Evolutionary conservation across 1,139 yeast genomes (phyloP), one percentile per base, ranked within the genome.

Genomic region (Candida pseudoviswanathii): DNA sequence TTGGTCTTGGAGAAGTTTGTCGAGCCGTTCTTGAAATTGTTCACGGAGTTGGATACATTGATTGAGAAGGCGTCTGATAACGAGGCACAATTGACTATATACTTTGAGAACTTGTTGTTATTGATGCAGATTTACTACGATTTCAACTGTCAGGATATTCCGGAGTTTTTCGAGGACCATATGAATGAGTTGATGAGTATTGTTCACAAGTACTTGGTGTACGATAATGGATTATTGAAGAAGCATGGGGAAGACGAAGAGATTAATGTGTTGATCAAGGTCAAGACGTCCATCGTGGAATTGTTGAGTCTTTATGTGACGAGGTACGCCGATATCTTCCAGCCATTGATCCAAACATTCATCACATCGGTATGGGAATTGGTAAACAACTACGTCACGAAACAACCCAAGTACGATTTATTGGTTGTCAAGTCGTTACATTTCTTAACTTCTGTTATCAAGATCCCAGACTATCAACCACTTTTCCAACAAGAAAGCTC

Each of bases 141-240:
- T 66, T 82, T 95, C 61, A 95, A 94, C 67, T 92, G 97, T 68
- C 99, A 95, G 70, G 99, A 95, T 70, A 86, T 95, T 49, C 99
- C 99, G 2, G 99, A 92, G 67, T 94, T 92, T 65, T 95, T 95
- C 64, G 99, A 95, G 69, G 99, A 95, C 67, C 83, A 95, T 65
- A 71, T 94, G 72, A 73, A 78, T 45, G 74, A 73, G 31, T 91
- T 96, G 49, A 89, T 95, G 95, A 77, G 77, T 8, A 80, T 92
- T 34, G 77, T 92, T 62, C 96, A 89, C 65, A 88, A 87, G 66
- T 94, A 91, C 64, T 75, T 94, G 53, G 70, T 78, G 33, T 89
- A 85, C 62, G 66, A 73, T 24, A 56, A 57, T 41, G 82, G 84
- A 51, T 72, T 80, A 0, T 55, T 84, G 40, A 64, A 86, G 21